These are phyloP conservation scores for Coemansia sp. DNA, from an alignment of 192 early-diverging fungal species.

Conservation along the genomic window DNA sequence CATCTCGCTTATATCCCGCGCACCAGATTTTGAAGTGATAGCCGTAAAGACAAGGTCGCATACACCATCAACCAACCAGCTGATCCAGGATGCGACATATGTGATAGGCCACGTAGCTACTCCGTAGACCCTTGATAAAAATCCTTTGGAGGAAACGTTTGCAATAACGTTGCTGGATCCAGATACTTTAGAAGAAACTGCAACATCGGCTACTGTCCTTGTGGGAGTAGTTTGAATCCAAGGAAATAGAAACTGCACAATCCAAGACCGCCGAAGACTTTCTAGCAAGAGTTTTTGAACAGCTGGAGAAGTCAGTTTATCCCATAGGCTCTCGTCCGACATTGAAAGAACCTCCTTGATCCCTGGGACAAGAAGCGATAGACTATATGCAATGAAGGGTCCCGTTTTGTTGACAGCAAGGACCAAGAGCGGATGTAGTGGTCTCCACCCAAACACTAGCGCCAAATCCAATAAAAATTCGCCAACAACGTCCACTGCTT, in stretches of 20 bases:
- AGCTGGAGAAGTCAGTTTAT: constrained; percentile 18
- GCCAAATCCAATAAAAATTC: constrained; percentile 27
- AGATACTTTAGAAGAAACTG: background rate
- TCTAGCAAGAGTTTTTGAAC: constrained; percentile 15
- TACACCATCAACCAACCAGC: constrained; percentile 3
- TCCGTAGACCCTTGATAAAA: constrained; percentile 1
- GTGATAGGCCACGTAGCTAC: constrained; percentile 1
- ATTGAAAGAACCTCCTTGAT: constrained; percentile 10
- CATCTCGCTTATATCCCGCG: constrained; percentile 3
- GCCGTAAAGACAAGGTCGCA: background rate
- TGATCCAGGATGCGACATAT: constrained; percentile 6
- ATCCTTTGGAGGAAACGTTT: background rate
- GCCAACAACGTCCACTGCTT: constrained; percentile 19
- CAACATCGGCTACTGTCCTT: constrained; percentile 2
- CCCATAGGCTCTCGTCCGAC: constrained; percentile 21
- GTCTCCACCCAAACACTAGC: constrained; percentile 15
- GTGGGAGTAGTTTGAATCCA: constrained; percentile 20
- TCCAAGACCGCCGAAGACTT: constrained; percentile 32
- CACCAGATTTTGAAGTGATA: background rate
- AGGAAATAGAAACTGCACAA: constrained; percentile 36
- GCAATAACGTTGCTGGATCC: background rate
- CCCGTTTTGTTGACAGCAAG: constrained; percentile 10
- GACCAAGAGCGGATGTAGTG: constrained; percentile 11
- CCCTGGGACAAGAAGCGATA: constrained; percentile 12
- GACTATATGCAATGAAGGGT: constrained; percentile 1